phyloP scores from a whole-genome alignment of 2,329 filamentous ascomycete species.

The Diaporthe nobilis region DNA sequence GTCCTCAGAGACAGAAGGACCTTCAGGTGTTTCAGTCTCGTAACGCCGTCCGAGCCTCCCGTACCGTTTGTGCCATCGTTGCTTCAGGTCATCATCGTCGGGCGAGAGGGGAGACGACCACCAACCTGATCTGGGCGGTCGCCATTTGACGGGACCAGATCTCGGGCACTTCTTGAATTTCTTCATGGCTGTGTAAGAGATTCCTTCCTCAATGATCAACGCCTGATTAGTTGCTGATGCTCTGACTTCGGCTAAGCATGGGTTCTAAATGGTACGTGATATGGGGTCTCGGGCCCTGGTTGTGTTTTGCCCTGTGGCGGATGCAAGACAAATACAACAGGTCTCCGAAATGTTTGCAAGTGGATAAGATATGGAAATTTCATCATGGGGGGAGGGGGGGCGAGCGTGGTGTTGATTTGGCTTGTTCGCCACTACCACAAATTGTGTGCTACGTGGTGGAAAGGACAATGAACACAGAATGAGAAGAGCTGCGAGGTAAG shows the following conservation, averaged over 20 bases:
- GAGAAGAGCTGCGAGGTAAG: background rate
- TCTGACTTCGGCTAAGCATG: slow-evolving; percentile 12
- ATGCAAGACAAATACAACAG: background rate
- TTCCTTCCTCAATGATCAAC: background rate
- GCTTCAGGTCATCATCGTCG: background rate
- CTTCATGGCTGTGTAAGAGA: background rate
- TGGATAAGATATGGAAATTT: too few relatives aligned
- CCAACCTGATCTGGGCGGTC: slow-evolving; percentile 6
- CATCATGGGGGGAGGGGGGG: too few relatives aligned
- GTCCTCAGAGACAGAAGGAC: background rate
- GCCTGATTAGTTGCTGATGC: background rate
- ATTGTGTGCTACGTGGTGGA: background rate
- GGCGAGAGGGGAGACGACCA: slow-evolving; percentile 22
- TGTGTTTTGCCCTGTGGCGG: background rate
- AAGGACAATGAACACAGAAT: background rate
- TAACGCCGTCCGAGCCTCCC: background rate
- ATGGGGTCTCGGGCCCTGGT: background rate
- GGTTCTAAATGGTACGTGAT: background rate
- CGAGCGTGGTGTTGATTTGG: background rate
- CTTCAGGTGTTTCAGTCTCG: background rate
- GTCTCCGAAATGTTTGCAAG: background rate
- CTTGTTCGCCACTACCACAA: background rate
- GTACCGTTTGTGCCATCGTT: background rate
- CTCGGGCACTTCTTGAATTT: background rate
- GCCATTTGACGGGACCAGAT: background rate